Conservation (phyloP, 2,329 filamentous ascomycete genomes). For the Colletotrichum chlorophyti region DNA sequence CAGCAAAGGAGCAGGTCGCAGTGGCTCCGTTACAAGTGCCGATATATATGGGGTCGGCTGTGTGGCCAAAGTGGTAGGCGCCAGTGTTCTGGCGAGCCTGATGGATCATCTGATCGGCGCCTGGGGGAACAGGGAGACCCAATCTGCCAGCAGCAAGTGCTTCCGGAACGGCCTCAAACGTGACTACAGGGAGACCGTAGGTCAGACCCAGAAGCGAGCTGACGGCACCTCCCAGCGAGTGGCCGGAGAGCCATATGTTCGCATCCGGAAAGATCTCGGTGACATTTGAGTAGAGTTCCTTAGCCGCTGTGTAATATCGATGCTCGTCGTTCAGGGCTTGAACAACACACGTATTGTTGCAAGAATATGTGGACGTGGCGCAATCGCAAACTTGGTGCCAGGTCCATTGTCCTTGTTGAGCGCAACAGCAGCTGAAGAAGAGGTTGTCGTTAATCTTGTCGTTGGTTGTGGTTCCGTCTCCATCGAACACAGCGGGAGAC, state of each 20-base stretch:
- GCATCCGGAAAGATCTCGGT: constrained; percentile 86
- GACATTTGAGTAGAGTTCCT: constrained; percentile 91
- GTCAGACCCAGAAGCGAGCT: constrained; percentile 89
- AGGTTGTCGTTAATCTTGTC: constrained; percentile 98
- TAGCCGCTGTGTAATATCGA: constrained; percentile 87
- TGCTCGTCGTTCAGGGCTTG: constrained; percentile 81
- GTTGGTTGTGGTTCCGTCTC: constrained; percentile 95
- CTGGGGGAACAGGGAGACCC: constrained; percentile 85
- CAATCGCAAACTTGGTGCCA: constrained; percentile 96
- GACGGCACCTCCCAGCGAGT: constrained; percentile 90
- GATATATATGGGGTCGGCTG: constrained; percentile 93
- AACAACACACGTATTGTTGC: constrained; percentile 89
- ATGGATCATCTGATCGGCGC: constrained; percentile 72
- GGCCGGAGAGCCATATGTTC: constrained; percentile 88
- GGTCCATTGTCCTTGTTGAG: constrained; percentile 86
- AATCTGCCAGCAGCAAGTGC: constrained; percentile 85
- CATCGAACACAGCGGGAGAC: constrained; percentile 88
- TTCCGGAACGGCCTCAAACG: constrained; percentile 92
- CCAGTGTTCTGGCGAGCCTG: constrained; percentile 78
- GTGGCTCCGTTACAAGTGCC: constrained; percentile 91
- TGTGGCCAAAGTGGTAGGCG: constrained; percentile 91
- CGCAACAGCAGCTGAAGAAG: constrained; percentile 98
- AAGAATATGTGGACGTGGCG: constrained; percentile 83
- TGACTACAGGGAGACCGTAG: constrained; percentile 88
- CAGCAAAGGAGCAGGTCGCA: constrained; percentile 87